Base-by-base conservation (phyloP, 208 protist species). In the Lotmaria passim region DNA sequence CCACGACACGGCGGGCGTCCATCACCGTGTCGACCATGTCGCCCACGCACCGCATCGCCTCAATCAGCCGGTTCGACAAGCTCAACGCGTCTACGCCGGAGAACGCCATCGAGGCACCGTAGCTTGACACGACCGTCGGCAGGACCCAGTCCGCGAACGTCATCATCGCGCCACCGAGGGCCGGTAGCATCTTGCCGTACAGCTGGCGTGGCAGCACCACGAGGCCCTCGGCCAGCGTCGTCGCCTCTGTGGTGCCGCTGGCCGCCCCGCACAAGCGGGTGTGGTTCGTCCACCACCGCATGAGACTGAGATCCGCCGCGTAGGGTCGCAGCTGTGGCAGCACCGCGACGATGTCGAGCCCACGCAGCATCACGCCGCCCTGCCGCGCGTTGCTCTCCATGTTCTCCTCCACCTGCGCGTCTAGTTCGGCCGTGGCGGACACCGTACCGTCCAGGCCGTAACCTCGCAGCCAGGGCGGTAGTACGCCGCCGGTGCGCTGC, bases 311-410 rank as follows among this genome's bases (percentile, higher is more conserved):
- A 44, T 93, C 88, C 7, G 83, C 88, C n/a, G 69, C 85, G 60
- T 91, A 89, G 14, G 85, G 88, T 0, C 88, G 88, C 28, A 93
- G 81, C 55, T 89, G 82, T 28, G 78, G 85, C 34, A 91, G 56
- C 31, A 78, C 73, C 15, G 78, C 77, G 41, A 91, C 78, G 44
- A 93, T 93, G 60, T 93, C 88, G 47, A 91, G 71, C 33, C 88
- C 88, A 14, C 83, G 79, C 60, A 93, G 59, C 86, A 92, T 87
- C 19, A 89, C 48, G 10, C 79, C 77, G 26, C 87, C 86, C 11
- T 73, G 73, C n/a, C 67, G 70, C 24, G 69, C 69, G 48, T 59
- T 65, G 50, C 77, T 81, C 39, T 74, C 73, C 73, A 47, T 69
- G 69, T 90, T 90, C 65, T 89, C 88, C 56, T 68, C 75, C 61